phyloP scores from a whole-genome alignment of 176 grass and related monocot genomes.

The Phoenix roebelenii region DNA sequence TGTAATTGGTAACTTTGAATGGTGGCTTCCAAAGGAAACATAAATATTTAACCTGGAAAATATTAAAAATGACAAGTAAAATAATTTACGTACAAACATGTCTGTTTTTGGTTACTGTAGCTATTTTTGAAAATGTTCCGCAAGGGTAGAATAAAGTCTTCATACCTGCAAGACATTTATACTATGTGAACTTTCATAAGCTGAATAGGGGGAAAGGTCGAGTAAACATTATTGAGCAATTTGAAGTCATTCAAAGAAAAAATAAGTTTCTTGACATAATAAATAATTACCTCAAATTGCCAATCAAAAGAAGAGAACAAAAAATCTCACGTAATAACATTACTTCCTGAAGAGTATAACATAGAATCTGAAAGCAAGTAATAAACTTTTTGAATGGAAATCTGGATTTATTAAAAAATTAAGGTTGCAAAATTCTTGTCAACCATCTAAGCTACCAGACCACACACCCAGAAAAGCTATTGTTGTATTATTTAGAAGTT shows the following conservation, averaged over 20 bases:
- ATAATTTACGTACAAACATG: constrained; percentile 59
- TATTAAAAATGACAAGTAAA: background rate
- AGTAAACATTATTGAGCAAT: background rate
- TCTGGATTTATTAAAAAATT: no score
- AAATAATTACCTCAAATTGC: background rate
- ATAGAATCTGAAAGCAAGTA: no score
- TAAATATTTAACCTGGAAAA: background rate
- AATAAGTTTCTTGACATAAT: constrained; percentile 9
- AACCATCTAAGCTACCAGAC: no score
- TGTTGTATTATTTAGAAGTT: no score
- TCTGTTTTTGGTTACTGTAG: constrained; percentile 67
- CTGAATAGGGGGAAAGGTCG: no score
- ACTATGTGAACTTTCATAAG: no score
- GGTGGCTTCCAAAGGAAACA: background rate
- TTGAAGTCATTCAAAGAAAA: constrained; percentile 5
- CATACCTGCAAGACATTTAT: constrained; percentile 34
- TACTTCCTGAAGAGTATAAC: background rate
- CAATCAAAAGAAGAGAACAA: background rate
- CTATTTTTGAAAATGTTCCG: constrained; percentile 87
- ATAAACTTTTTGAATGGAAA: no score
- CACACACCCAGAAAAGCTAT: no score
- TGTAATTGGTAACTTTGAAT: no score
- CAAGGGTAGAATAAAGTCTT: constrained; percentile 91
- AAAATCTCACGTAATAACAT: background rate
- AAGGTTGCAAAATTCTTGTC: no score